Percentiles rank a stretch among this genome's conserved stretches.
phyloP scores from a whole-genome alignment of 2,329 filamentous ascomycete genomes.

The Aciculosporium take region DNA sequence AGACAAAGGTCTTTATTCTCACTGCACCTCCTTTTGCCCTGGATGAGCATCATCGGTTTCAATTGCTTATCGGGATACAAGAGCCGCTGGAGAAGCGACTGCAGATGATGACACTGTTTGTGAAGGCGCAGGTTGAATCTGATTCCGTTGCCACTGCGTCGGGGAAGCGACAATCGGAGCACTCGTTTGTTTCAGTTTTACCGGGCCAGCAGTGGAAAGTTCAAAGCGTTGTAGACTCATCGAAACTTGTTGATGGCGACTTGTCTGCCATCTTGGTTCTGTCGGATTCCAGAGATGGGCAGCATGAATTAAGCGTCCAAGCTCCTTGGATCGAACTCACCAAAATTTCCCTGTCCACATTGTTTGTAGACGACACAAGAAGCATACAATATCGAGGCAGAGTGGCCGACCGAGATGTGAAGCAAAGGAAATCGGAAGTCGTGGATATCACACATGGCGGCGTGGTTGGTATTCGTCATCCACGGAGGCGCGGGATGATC shows the following conservation, averaged over 20 bases:
- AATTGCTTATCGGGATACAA: constrained; percentile 54
- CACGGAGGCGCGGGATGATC: constrained; percentile 44
- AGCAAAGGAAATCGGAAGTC: constrained; percentile 29
- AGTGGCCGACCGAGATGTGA: constrained; percentile 36
- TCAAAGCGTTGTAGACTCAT: constrained; percentile 58
- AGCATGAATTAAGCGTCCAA: constrained; percentile 55
- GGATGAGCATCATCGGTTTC: constrained; percentile 37
- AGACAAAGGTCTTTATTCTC: constrained; percentile 54
- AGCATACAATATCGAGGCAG: constrained; percentile 43
- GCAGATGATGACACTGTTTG: constrained; percentile 49
- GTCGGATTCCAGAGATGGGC: constrained; percentile 48
- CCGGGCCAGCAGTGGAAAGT: constrained; percentile 41
- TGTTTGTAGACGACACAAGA: constrained; percentile 45
- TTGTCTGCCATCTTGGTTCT: constrained; percentile 57
- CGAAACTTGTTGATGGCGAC: constrained; percentile 52
- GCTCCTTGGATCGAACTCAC: constrained; percentile 61
- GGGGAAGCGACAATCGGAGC: constrained; percentile 10
- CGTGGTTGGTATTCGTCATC: constrained; percentile 41
- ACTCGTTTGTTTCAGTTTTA: constrained; percentile 15
- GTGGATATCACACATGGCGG: constrained; percentile 32
- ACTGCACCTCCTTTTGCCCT: constrained; percentile 41
- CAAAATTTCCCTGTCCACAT: constrained; percentile 47
- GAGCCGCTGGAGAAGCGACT: constrained; percentile 54
- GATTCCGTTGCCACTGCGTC: constrained; percentile 13
- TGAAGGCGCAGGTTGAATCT: constrained; percentile 28